Evolutionary conservation across 2,329 filamentous ascomycete species (phyloP), one percentile per base, ranked within the genome.

Genomic region (Coniochaeta hoffmannii): DNA sequence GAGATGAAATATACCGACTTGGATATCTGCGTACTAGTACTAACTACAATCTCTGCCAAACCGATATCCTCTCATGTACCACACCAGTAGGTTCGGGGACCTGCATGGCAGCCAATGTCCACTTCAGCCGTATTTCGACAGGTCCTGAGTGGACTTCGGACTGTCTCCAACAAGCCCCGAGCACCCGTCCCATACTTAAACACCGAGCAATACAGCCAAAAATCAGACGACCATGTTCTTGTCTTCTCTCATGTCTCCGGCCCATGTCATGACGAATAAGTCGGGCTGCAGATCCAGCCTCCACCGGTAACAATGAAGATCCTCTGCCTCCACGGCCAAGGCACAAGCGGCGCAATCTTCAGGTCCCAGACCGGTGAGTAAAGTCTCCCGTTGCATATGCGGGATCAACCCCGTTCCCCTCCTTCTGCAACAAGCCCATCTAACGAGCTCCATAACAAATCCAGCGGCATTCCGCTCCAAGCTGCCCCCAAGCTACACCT

Each of bases 321-420:
- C 31, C 69, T 73, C 44, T 67, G 66, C 57, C 68, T 73, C 6
- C 70, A 73, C 58, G 70, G 70, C 35, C 65, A 65, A 36, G 70
- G 70, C 58, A 71, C 70, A 24, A 71, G 69, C 57, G 70, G 59
- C 58, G 57, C 61, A 19, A 71, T 72, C 51, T 68, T 73, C 56
- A 63, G 62, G 55, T 66, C 68, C 11, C 70, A 73, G 55, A 70
- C 70, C 19, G 65, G 70, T 70, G 17, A 26, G 64, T 62, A 53
- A 30, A n/a, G n/a, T n/a, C n/a, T n/a, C n/a, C n/a, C n/a, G n/a
- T n/a, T n/a, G n/a, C n/a, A n/a, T n/a, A n/a, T n/a, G n/a, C n/a
- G n/a, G n/a, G n/a, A n/a, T n/a, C n/a, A n/a, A n/a, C 31, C 26
- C n/a, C 22, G 14, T 6, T 31, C 38, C 5, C 15, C 2, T 32